Evolutionary conservation across 306 rosid genomes (phyloP), one percentile per base, ranked within the genome.

Genomic region (Malus sieversii): DNA sequence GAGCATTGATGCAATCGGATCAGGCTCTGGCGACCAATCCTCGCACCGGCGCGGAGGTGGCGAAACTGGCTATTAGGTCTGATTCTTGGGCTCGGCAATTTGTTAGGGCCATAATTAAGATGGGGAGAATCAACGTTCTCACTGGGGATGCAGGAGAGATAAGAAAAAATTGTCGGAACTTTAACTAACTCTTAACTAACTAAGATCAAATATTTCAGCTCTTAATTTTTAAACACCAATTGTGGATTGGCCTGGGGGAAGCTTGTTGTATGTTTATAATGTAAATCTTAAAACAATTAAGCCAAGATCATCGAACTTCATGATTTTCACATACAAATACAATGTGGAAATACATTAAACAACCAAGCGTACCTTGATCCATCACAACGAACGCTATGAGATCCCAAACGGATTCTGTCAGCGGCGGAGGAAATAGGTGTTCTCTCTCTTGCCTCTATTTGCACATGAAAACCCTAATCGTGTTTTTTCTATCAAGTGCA

Each of bases 81-180:
- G 10, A 0, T 8, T 2, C 19, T 75, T 93, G 88, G 78, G 2
- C 45, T 3, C 30, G 12, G 27, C 78, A 22, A 58, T 89, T 93
- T 63, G 18, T 51, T 46, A 73, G 57, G 10, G 74, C 83, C 38
- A 81, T 91, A 81, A 2, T 5, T 45, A 81, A 42, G 77, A 0
- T 89, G 48, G 77, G 81, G 60, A 13, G 82, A 20, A 0, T 75
- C 13, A 52, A 84, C 20, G 95, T 89, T 18, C 69, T 84, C 23
- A 85, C 88, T 0, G 87, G 85, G 19, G 35, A 16, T 0, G 14
- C 68, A 8, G 98, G 97, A 12, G 84, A 89, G 77, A 79, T 89
- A 12, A 82, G 98, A 82, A 88, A 64, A 64, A 80, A 57, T 62
- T 93, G 98, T 42, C 86, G 92, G 73, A 67, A 80, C 13, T 51